Percentiles rank a stretch among this genome's conserved stretches.
phyloP scores from a whole-genome alignment of 345 rosid species.

The Eucalyptus melliodora region DNA sequence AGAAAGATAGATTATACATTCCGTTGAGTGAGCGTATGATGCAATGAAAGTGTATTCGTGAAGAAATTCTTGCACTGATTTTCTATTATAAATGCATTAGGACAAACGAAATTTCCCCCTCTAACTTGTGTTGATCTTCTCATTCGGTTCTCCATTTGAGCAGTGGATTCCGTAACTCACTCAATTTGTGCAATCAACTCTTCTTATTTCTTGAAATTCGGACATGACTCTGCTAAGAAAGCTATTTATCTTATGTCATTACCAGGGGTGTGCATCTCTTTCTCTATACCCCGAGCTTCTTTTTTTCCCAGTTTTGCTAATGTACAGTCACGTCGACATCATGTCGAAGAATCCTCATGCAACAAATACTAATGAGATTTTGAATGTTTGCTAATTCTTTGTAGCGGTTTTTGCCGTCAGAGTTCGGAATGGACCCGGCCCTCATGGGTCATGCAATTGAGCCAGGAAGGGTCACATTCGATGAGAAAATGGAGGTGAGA shows the following conservation, averaged over 20 bases:
- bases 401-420: conserved; percentile 81
- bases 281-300: neutral
- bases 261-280: neutral
- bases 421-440: conserved; percentile 83
- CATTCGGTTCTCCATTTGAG: neutral
- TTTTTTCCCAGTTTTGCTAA: neutral
- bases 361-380: too few species aligned
- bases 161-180: neutral
- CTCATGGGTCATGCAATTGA: conserved; percentile 62
- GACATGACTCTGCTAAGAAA: neutral
- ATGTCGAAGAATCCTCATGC: neutral
- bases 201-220: neutral
- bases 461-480: conserved; percentile 74
- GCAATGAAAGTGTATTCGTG: neutral
- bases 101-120: neutral
- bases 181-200: neutral
- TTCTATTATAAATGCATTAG: neutral
- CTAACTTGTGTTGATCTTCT: neutral
- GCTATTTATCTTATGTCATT: neutral
- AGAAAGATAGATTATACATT: neutral
- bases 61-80: neutral
- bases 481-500: conserved; percentile 71
- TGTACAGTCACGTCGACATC: neutral
- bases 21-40: neutral
- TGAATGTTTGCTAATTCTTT: neutral